Evolutionary conservation across 2,329 filamentous ascomycete species (phyloP).

Genomic region (Drechslerella coelobrocha): DNA sequence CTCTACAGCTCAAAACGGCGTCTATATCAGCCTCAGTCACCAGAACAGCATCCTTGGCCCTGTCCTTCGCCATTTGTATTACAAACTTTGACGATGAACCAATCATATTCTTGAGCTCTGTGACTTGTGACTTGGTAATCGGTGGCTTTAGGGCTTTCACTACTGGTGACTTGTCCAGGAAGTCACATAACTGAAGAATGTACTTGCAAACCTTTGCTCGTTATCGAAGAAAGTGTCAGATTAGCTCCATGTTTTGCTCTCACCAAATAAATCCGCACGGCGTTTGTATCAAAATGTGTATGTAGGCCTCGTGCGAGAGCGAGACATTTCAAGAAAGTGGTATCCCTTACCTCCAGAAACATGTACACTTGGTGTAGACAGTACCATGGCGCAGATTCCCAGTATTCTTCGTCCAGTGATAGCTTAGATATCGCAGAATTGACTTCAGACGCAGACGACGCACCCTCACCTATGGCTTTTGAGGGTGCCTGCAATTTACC

Average conservation of each 20-base stretch:
- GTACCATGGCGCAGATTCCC: slow-evolving; percentile 27
- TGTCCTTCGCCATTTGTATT: slow-evolving; percentile 34
- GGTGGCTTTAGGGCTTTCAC: slow-evolving; percentile 45
- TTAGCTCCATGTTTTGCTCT: slow-evolving; percentile 6
- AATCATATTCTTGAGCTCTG: slow-evolving; percentile 32
- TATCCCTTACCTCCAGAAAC: slow-evolving; percentile 39
- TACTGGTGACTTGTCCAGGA: slow-evolving; percentile 35
- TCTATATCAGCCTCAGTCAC: slow-evolving; percentile 49
- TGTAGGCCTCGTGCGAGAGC: neutral
- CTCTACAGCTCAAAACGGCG: slow-evolving; percentile 42
- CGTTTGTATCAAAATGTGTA: neutral
- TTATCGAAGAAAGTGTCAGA: neutral
- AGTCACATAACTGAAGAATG: slow-evolving; percentile 41
- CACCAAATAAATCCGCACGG: slow-evolving; percentile 5
- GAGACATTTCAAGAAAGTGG: slow-evolving; percentile 4
- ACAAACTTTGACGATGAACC: slow-evolving; percentile 36
- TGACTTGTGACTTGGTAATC: slow-evolving; percentile 41
- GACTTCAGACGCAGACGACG: slow-evolving; percentile 6
- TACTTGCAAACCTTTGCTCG: slow-evolving; percentile 27
- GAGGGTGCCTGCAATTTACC: slow-evolving; percentile 22
- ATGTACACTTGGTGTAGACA: slow-evolving; percentile 35
- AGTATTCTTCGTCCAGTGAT: slow-evolving; percentile 19
- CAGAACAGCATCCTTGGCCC: slow-evolving; percentile 28
- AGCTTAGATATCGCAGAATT: slow-evolving; percentile 20
- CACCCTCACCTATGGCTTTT: slow-evolving; percentile 10